Percentiles rank a stretch among this genome's conserved stretches.
Conservation (phyloP, 371 early-diverging fungal genomes). For the Mortierella sp. region DNA sequence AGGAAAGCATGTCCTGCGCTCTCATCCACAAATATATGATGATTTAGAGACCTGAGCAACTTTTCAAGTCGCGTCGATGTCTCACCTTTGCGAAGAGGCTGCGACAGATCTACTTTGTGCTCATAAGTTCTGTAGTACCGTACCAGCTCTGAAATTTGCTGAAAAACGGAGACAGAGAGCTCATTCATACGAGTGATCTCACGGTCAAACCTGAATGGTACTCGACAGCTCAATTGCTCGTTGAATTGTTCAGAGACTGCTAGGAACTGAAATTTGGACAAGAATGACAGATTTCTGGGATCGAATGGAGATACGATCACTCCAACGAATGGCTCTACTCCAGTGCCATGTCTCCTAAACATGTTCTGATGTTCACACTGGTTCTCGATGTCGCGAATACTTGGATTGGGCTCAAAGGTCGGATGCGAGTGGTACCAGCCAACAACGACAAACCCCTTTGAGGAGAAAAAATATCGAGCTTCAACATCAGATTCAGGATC, state of each 20-base stretch:
- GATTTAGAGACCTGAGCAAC: conserved; percentile 59
- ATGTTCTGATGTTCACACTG: conserved; percentile 83
- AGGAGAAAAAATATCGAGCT: conserved; percentile 78
- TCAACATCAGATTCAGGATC: conserved; percentile 86
- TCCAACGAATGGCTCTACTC: conserved; percentile 87
- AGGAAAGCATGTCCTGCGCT: conserved; percentile 57
- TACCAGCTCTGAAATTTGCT: conserved; percentile 62
- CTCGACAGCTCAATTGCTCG: conserved; percentile 60
- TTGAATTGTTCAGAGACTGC: conserved; percentile 58
- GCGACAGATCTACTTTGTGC: conserved; percentile 60
- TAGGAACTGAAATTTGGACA: conserved; percentile 73
- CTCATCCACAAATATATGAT: conserved; percentile 59
- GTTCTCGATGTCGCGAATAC: conserved; percentile 86
- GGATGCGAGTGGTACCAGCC: conserved; percentile 96
- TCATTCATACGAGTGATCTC: conserved; percentile 60
- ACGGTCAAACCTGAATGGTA: conserved; percentile 66
- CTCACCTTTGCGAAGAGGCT: conserved; percentile 23
- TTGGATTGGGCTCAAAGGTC: conserved; percentile 86
- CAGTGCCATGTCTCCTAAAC: conserved; percentile 73
- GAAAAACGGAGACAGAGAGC: conserved; percentile 61
- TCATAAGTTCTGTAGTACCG: conserved; percentile 68
- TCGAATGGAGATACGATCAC: conserved; percentile 85
- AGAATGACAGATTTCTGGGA: conserved; percentile 60
- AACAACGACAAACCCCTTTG: conserved; percentile 80
- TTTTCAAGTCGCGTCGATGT: conserved; percentile 60